Percentiles rank a stretch among this genome's conserved stretches.
Evolutionary conservation across 2,329 filamentous ascomycete species (phyloP).

Genomic region (Cladosporium sp.): DNA sequence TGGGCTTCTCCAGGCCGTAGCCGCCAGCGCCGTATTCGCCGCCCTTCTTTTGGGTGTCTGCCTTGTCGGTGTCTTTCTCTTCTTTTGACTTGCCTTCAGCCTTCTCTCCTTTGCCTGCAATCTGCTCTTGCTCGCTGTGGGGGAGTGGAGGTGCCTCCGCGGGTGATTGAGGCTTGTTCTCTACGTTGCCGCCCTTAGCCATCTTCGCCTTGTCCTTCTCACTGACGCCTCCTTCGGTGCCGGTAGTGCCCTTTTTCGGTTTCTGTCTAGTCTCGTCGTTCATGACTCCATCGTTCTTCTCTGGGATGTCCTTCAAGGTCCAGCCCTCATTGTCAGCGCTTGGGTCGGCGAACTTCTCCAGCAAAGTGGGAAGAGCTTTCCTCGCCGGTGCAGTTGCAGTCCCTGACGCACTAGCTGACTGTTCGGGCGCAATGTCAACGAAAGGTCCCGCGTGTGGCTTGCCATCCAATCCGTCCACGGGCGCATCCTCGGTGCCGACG

Average conservation of each 20-base stretch:
- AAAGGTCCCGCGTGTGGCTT: constrained; percentile 87
- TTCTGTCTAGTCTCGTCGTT: constrained; percentile 73
- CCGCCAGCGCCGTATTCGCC: constrained; percentile 24
- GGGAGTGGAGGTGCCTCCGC: constrained; percentile 82
- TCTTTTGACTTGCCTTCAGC: constrained; percentile 33
- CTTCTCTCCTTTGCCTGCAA: constrained; percentile 33
- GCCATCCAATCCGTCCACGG: constrained; percentile 88
- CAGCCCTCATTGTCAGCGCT: constrained; percentile 39
- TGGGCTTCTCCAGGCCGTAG: constrained; percentile 37
- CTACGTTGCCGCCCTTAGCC: constrained; percentile 58
- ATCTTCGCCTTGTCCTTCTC: constrained; percentile 78
- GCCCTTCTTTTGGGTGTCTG: constrained; percentile 36
- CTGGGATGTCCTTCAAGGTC: constrained; percentile 40
- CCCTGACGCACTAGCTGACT: constrained; percentile 21
- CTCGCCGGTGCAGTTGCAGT: constrained; percentile 23
- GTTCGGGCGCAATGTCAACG: constrained; percentile 51
- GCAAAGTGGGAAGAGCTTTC: constrained; percentile 32
- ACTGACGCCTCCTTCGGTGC: constrained; percentile 83
- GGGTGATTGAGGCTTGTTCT: constrained; percentile 76
- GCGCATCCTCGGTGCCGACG: constrained; percentile 69
- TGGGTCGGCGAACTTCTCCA: constrained; percentile 41
- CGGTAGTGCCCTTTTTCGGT: constrained; percentile 81
- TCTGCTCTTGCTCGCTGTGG: constrained; percentile 72
- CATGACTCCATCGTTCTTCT: constrained; percentile 78
- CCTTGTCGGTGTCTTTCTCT: constrained; percentile 36